Conservation (phyloP, 352 stramenopile species). For the Blastocystis sp. region DNA sequence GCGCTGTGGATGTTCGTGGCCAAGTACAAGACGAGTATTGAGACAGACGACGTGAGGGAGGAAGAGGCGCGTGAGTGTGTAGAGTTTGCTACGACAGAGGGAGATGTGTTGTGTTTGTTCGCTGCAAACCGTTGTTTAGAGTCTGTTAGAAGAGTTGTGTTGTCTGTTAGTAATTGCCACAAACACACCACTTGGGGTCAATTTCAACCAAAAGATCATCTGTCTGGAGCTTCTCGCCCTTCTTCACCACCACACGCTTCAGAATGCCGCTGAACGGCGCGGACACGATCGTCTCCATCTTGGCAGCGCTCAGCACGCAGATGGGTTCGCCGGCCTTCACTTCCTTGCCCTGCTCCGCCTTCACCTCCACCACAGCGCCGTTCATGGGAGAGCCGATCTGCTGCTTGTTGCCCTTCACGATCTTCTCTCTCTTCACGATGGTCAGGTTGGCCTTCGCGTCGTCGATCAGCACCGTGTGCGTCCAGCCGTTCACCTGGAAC, state of each 20-base stretch:
- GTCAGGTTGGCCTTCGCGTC: conserved; percentile 35
- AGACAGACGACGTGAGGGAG: conserved; percentile 37
- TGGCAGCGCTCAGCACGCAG: conserved; percentile 91
- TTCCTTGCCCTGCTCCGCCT: conserved; percentile 84
- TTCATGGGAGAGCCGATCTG: conserved; percentile 92
- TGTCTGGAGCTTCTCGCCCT: conserved; percentile 87
- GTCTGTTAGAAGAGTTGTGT: too few species aligned
- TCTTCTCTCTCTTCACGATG: conserved; percentile 80
- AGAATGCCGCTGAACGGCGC: conserved; percentile 85
- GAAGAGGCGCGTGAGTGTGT: neutral
- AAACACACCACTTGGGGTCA: conserved; percentile 72
- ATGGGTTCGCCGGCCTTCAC: conserved; percentile 87
- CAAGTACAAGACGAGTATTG: conserved; percentile 52
- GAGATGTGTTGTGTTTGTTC: conserved; percentile 1
- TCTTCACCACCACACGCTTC: conserved; percentile 82
- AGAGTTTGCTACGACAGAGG: conserved; percentile 26
- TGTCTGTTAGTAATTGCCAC: too few species aligned
- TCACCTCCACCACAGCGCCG: conserved; percentile 90
- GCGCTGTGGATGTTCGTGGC: conserved; percentile 23
- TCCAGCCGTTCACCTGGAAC: conserved; percentile 92
- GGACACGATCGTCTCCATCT: conserved; percentile 94
- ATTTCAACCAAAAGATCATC: conserved; percentile 92
- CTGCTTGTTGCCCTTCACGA: conserved; percentile 75
- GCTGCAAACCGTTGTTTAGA: too few species aligned
- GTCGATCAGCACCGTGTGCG: conserved; percentile 71